Base-by-base conservation (phyloP, 2,329 filamentous ascomycete genomes). In the Colletotrichum orchidophilum region DNA sequence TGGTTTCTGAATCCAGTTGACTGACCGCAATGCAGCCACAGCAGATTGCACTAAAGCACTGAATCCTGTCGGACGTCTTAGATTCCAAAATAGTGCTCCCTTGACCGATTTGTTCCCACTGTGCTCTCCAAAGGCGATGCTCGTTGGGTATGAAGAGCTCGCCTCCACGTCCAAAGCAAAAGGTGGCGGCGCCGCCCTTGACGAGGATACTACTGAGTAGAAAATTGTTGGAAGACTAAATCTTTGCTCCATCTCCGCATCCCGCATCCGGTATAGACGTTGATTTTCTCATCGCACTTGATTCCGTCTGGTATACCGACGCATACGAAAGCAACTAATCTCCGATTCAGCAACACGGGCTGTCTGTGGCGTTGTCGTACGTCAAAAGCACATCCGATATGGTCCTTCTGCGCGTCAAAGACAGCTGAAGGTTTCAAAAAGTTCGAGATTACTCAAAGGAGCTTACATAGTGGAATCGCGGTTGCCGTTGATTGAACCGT, bases 141-240 rank as follows among this genome's bases (percentile, higher is more conserved):
- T 87, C 86, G 57, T 86, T 86, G 24, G 87, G 76, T 18, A 86
- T 75, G 49, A 86, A 85, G 39, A 87, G 73, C 70, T 82, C 79
- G 0, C 83, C 82, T 9, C 80, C 73, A 13, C 74, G 77, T 0
- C 84, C 84, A 66, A 87, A 87, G 46, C 81, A 85, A 66, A 87
- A 87, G 67, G 86, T 86, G 0, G 83, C 80, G 3, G 81, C 79
- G 0, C 83, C 83, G 8, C 39, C 39, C 18, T 46, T 18, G 18
- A 46, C 39, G 39, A 46, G 39, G 7, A 46, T 46, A 46, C 39
- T 15, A 46, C 39, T 18, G 18, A 46, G 18, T 11, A 46, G 39
- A 8, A 21, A 15, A 46, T 18, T 18, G 18, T 18, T 18, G 8
- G 39, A 8, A 8, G 39, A 46, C 39, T 18, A 46, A 3, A 46